Base-by-base conservation (phyloP, 2,329 filamentous ascomycete species). In the Calonectria crousiana region DNA sequence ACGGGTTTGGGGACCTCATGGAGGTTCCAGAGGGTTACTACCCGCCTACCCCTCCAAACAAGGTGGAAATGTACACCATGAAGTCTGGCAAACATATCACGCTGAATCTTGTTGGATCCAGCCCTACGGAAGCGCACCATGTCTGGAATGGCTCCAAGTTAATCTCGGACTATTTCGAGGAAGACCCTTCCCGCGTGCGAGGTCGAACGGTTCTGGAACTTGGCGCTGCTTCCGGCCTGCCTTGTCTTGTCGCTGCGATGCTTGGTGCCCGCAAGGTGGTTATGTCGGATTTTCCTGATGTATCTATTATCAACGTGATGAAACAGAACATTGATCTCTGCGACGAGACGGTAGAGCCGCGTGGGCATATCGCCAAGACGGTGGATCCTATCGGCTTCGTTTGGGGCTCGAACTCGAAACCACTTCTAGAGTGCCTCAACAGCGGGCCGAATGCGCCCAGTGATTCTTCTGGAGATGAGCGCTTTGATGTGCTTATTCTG, bases 61-160 rank as follows among this genome's bases (percentile, higher is more conserved):
- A 94, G 3, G 92, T 91, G 75, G 92, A 94, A 76, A 89, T 91
- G 53, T 94, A 97, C 87, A 91, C 89, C 28, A 90, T 96, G 82
- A 86, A 91, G 71, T 91, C 90, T 44, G 94, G 94, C 74, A 83
- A 91, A 76, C 87, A 87, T 34, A 86, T 97, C 77, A 91, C 88
- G 66, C 90, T 98, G 76, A 92, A 94, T 80, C 91, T 98, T 86
- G 95, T 98, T 56, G 96, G 96, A 74, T 93, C 95, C 84, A 96
- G 94, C 87, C 95, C 95, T 30, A 90, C 97, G 18, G 98, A 97
- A 91, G 96, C 95, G 20, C 95, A 98, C 84, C 90, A 94, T 77
- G 90, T 98, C 36, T 98, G 96, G 96, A 97, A 98, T 84, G 96
- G 95, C 74, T 93, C 93, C 74, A 93, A 94, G 75, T 92, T 95